Conservation (phyloP, 495 filamentous ascomycete species). For the Hypoxylon subgilvum region DNA sequence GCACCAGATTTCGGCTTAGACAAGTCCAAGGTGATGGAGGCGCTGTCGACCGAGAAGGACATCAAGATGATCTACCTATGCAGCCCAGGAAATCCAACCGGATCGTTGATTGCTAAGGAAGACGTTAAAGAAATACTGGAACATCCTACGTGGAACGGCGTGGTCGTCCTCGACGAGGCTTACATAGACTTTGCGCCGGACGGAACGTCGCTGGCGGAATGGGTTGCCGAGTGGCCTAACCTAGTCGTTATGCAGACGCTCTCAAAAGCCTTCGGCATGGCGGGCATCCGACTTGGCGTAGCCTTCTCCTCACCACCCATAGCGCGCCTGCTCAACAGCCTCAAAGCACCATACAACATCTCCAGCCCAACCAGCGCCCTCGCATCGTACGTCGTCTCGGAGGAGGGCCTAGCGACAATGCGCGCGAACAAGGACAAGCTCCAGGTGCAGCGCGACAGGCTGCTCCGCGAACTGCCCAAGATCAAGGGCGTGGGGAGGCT, state of each 20-base stretch:
- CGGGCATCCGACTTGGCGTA: constrained; percentile 81
- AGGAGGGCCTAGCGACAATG: constrained; percentile 74
- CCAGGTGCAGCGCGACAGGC: constrained; percentile 73
- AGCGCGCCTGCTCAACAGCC: constrained; percentile 76
- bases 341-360: constrained; percentile 97
- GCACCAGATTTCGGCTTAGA: constrained; percentile 72
- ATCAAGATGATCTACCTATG: constrained; percentile 93
- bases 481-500: constrained; percentile 82
- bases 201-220: constrained; percentile 83
- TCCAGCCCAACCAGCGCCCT: constrained; percentile 83
- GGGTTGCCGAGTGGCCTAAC: constrained; percentile 93
- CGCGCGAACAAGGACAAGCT: constrained; percentile 67
- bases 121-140: constrained; percentile 76
- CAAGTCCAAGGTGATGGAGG: constrained; percentile 67
- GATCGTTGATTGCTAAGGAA: constrained; percentile 73
- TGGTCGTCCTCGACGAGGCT: constrained; percentile 92
- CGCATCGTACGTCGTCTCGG: constrained; percentile 71
- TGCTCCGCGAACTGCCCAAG: constrained; percentile 74
- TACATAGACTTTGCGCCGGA: constrained; percentile 93
- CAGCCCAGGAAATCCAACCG: constrained; percentile 94
- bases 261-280: constrained; percentile 93
- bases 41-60: constrained; percentile 63
- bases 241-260: constrained; percentile 97
- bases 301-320: constrained; percentile 66
- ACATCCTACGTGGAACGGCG: constrained; percentile 93